Percentiles rank a stretch among this genome's conserved stretches.
These are phyloP conservation scores for Smallanthus sonchifolius DNA, from an alignment of 129 eudicot genomes.

Conservation along the genomic window DNA sequence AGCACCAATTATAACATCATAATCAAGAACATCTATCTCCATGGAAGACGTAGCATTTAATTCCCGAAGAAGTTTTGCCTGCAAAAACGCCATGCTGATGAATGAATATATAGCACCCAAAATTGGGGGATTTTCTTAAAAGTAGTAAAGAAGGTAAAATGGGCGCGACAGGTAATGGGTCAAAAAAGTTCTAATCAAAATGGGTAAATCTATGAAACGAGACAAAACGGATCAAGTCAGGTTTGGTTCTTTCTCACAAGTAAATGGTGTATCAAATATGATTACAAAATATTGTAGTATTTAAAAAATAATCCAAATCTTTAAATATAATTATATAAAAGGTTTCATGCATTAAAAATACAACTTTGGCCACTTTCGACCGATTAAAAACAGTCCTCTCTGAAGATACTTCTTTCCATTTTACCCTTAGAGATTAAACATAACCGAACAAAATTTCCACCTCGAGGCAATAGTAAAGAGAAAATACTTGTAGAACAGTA, in stretches of 20 bases:
- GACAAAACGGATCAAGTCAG: background rate
- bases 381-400: background rate
- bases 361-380: background rate
- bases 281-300: background rate
- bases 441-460: background rate
- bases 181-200: background rate
- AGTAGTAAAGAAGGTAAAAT: background rate
- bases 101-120: conserved; percentile 3
- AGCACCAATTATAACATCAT: conserved; percentile 65
- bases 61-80: conserved; percentile 73
- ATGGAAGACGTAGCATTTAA: conserved; percentile 59
- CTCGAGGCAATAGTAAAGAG: background rate
- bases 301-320: background rate
- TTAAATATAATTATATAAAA: background rate
- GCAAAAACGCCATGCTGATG: conserved; percentile 14
- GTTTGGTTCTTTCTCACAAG: background rate
- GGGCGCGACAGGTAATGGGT: background rate
- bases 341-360: background rate
- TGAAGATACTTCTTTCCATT: background rate
- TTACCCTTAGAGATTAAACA: background rate
- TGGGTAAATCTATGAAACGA: background rate
- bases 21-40: conserved; percentile 81
- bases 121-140: background rate
- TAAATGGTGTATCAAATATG: background rate
- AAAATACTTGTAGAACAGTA: background rate